Conservation (phyloP, 345 rosid species). For the Ricinus communis region DNA sequence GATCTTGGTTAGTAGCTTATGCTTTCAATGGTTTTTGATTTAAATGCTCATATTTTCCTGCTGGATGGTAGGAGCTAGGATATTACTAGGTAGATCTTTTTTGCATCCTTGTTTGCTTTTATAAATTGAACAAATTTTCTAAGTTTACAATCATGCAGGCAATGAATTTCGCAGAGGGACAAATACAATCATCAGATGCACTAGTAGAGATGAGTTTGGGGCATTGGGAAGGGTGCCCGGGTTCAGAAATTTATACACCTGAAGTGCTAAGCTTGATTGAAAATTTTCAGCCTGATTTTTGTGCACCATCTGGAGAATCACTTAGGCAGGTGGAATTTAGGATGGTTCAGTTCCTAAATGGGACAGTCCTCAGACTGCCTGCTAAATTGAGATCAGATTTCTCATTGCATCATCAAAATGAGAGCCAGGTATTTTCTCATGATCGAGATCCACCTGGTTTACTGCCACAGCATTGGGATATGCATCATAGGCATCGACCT, state of each 20-base stretch:
- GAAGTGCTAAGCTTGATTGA: slow-evolving; percentile 68
- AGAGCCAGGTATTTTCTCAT: slow-evolving; percentile 47
- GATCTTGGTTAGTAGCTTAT: neutral
- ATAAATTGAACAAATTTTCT: slow-evolving; percentile 13
- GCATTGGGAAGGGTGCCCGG: slow-evolving; percentile 77
- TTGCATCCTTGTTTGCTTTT: neutral
- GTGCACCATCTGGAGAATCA: slow-evolving; percentile 88
- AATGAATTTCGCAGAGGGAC: slow-evolving; percentile 68
- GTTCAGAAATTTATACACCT: slow-evolving; percentile 57
- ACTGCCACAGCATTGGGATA: slow-evolving; percentile 54
- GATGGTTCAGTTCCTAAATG: slow-evolving; percentile 81
- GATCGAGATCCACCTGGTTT: slow-evolving; percentile 56
- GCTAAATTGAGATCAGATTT: slow-evolving; percentile 67
- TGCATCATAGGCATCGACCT: slow-evolving; percentile 63
- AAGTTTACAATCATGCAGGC: slow-evolving; percentile 51
- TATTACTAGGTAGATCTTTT: neutral
- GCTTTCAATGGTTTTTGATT: neutral
- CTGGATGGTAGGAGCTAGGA: slow-evolving; percentile 9
- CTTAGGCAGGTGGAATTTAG: slow-evolving; percentile 90
- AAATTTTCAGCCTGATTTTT: slow-evolving; percentile 80
- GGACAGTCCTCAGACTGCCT: slow-evolving; percentile 51
- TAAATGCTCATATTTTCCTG: neutral
- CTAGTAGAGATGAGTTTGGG: slow-evolving; percentile 77
- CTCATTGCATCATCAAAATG: slow-evolving; percentile 43
- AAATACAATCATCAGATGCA: slow-evolving; percentile 68